Base-by-base conservation (phyloP, 306 rosid genomes). In the Boehmeria nivea region DNA sequence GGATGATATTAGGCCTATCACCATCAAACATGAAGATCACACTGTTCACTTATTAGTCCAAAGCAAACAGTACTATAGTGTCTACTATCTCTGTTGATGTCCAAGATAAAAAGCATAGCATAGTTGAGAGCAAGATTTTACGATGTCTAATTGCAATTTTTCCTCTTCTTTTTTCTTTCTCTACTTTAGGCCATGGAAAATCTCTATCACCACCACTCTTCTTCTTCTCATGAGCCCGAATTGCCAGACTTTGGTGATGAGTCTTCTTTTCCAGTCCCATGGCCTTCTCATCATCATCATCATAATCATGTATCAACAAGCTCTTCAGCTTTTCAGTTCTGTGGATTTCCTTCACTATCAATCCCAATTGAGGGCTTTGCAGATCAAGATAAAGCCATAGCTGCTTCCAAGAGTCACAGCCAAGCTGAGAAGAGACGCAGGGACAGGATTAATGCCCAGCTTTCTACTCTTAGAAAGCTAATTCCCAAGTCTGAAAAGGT, bases 401-500 rank as follows among this genome's bases (percentile, higher is more conserved):
- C 57, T 71, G 87, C 94, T 65, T 87, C 99, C 59, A 87, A 74
- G 66, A 87, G 94, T 82, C 99, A 93, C 57, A 87, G 99, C 71
- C 93, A 72, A 70, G 96, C 99, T 0, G 99, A 93, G 79, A 93
- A 93, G 72, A 54, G 99, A 37, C 87, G 99, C 4, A 77, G 99
- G 55, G 99, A 93, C 49, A 71, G 99, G 52, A 93, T 93, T 68
- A 93, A 87, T 81, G 76, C 88, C 7, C 99, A 93, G 72, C 99
- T 93, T 67, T 77, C 95, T 10, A 81, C 81, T 62, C 96, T 93
- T 44, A 83, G 99, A 78, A 87, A 85, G 64, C 79, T 87, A 8
- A 83, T 93, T 68, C 99, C 99, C 63, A 81, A 73, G 57, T 93
- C 99, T 31, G 96, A 93, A 45, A 93, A 93, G 96, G 99, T 87